A percentile compares a stretch with the other conserved stretches of the same genome.
These are phyloP conservation scores for Cladophialophora yegresii DNA, from an alignment of 2,329 filamentous ascomycete genomes.

Conservation along the genomic window DNA sequence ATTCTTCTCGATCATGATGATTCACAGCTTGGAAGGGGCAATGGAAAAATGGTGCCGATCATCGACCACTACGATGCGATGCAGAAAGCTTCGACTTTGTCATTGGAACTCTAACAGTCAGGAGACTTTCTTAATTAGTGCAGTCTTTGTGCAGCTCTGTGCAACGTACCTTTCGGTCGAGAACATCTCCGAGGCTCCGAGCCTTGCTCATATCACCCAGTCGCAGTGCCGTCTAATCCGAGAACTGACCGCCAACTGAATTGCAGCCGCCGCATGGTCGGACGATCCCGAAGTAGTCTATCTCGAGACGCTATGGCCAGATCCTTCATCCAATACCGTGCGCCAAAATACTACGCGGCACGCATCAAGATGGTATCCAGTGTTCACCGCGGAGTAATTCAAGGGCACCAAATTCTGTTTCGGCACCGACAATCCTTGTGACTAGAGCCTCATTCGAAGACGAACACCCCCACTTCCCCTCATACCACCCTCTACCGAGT, in stretches of 20 bases:
- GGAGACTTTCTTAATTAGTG: background rate
- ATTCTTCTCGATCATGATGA: background rate
- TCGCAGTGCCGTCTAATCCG: conserved; percentile 12
- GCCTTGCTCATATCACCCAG: background rate
- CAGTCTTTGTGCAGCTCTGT: background rate
- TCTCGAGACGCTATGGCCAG: too few species aligned
- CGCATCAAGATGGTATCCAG: too few species aligned
- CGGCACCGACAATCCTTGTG: background rate
- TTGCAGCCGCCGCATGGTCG: background rate
- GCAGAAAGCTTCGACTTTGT: background rate
- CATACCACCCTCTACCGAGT: background rate
- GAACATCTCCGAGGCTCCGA: conserved; percentile 14
- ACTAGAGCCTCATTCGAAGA: background rate
- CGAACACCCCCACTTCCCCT: background rate
- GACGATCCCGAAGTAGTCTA: too few species aligned
- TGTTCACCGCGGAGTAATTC: too few species aligned
- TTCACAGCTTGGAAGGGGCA: background rate
- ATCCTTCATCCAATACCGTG: too few species aligned
- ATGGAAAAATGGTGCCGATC: background rate
- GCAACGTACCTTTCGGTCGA: conserved; percentile 11
- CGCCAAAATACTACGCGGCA: too few species aligned
- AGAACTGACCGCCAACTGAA: background rate
- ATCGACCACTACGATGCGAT: background rate
- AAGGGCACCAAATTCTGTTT: background rate
- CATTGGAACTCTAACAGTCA: background rate